Evolutionary conservation across 768 basidiomycete genomes (phyloP), one percentile per base, ranked within the genome.

Genomic region (Rhodotorula sphaerocarpa): DNA sequence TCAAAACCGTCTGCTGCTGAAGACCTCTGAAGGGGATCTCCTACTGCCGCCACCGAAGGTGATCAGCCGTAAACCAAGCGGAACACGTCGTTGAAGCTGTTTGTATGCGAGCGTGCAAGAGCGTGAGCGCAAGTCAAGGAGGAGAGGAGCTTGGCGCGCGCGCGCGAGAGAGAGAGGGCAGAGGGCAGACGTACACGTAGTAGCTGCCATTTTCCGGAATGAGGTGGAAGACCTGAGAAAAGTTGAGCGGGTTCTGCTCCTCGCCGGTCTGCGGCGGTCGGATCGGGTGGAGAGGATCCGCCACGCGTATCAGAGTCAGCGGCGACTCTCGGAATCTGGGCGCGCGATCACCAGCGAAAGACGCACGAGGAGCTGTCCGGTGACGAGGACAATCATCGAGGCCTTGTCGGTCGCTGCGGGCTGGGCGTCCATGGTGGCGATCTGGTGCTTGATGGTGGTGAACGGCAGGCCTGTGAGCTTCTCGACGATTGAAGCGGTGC

Each of bases 171-270:
- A 3, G 31, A 31, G 30, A 23, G 5, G 30, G 18, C 23, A 21
- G 2, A 16, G 42, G n/a, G n/a, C 39, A 18, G 34, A 79, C 88
- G 50, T 76, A 91, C 90, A 97, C 87, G 44, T 63, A 69, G 74
- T 85, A 96, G 79, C 86, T 92, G 69, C 82, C 82, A 25, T 67
- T 70, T 4, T 92, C 88, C 31, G 82, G 85, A 56, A 88, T 80
- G 61, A 99, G 83, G 70, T 93, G 90, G 83, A 99, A 99, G 66
- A 84, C 79, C 77, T 99, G 95, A 68, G 85, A 88, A 79, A 88
- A 99, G 71, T 83, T 84, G 59, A 99, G 78, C n/a, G 88, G 83
- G 69, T 87, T 87, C 60, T 76, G 46, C 66, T 79, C 80, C 65
- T 87, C 88, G 70, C 96, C 92, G 68, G 97, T 83, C 51, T 63